Evolutionary conservation across 805 yeast genomes (phyloP).

Genomic region (Suhomyces kilbournensis): DNA sequence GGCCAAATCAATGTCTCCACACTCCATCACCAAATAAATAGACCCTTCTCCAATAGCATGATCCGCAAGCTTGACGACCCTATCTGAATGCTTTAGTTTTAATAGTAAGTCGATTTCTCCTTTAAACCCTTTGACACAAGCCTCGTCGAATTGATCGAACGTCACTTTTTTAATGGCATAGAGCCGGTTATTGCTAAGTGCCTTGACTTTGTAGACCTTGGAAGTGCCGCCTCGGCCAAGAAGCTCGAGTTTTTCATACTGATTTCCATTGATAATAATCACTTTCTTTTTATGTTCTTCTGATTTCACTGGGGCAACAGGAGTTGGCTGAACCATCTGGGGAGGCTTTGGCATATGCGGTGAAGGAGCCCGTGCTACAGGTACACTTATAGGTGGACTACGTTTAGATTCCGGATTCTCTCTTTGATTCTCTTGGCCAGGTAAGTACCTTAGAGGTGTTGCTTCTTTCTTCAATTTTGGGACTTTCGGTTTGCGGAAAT

Average conservation of each 20-base stretch:
- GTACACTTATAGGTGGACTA: background rate
- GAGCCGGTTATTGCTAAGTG: conserved; percentile 46
- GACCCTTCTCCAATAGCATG: conserved; percentile 64
- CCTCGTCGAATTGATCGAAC: conserved; percentile 76
- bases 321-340: background rate
- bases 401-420: background rate
- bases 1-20: conserved; percentile 89
- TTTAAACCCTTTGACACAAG: conserved; percentile 73
- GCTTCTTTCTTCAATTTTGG: conserved; percentile 15
- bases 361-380: background rate
- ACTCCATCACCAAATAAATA: conserved; percentile 82
- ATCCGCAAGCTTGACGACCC: conserved; percentile 80
- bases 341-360: background rate
- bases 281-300: conserved; percentile 24
- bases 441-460: background rate
- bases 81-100: conserved; percentile 51
- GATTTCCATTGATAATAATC: conserved; percentile 49
- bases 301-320: conserved; percentile 5
- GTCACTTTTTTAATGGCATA: conserved; percentile 82
- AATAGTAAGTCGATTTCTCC: conserved; percentile 82
- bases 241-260: conserved; percentile 72
- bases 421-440: background rate
- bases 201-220: conserved; percentile 77
- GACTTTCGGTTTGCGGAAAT: conserved; percentile 34
- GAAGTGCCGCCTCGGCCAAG: conserved; percentile 93